A percentile compares a stretch with the other conserved stretches of the same genome.
Evolutionary conservation across 176 grass and related monocot genomes (phyloP).

Genomic region (Areca catechu): DNA sequence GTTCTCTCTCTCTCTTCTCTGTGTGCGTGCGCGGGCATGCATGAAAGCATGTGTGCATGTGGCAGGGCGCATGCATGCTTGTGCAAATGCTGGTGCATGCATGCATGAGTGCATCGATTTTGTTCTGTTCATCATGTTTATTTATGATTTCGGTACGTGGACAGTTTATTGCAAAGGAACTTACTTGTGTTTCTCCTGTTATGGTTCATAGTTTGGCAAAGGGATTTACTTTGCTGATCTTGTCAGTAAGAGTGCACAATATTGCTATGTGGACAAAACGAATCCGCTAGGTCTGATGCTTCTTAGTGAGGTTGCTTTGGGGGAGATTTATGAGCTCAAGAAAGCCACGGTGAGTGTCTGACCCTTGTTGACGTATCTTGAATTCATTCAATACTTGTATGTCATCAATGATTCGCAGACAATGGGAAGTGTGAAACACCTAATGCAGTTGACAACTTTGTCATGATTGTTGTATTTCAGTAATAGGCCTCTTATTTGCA

Average conservation of each 20-base stretch:
- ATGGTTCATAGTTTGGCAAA: slow-evolving; percentile 72
- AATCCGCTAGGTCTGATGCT: slow-evolving; percentile 87
- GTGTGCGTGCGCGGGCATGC: background rate
- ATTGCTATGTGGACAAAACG: slow-evolving; percentile 72
- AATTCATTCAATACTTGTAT: background rate
- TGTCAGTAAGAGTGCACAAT: slow-evolving; percentile 95
- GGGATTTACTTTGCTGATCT: slow-evolving; percentile 93
- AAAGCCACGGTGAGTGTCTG: slow-evolving; percentile 58
- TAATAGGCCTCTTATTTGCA: too few species aligned
- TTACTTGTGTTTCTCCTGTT: background rate
- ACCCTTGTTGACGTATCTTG: background rate
- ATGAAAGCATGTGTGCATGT: background rate
- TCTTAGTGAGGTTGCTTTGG: slow-evolving; percentile 93
- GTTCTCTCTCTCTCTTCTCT: slow-evolving; percentile 20
- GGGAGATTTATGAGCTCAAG: slow-evolving; percentile 82
- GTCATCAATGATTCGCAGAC: background rate
- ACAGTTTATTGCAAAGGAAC: too few species aligned
- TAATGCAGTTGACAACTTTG: too few species aligned
- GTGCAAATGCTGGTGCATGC: background rate
- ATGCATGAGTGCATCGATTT: background rate
- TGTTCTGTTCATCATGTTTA: background rate
- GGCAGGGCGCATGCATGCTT: too few species aligned
- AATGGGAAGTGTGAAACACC: too few species aligned
- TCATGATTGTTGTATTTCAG: too few species aligned
- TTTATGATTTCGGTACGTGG: too few species aligned